Base-by-base conservation (phyloP, 495 filamentous ascomycete species). In the Astrothelium macrocarpum region DNA sequence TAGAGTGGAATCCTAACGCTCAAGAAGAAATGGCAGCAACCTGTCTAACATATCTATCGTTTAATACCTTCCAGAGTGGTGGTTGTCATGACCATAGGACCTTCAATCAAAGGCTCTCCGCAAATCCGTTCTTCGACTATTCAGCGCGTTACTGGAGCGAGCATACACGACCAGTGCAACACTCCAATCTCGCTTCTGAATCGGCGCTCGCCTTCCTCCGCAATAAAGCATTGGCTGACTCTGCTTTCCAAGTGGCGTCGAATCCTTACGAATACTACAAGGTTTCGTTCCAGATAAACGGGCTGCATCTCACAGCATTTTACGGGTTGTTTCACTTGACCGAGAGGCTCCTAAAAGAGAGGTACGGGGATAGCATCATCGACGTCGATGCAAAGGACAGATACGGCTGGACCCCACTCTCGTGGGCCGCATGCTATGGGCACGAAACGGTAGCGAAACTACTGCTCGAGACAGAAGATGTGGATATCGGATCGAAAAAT, bases 1-100 rank as follows among this genome's bases (percentile, higher is more conserved):
- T 60, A 1, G 53, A 63, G 11, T 78, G 73, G 73, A 76, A 77
- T 61, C 71, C 77, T 7, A 7, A 64, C 77, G 34, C 16, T 5
- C 45, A 49, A 18, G 45, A 49, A 20, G 45, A 1, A 16, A 49
- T 49, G 20, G 45, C 45, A 20, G 10, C 20, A 23, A 23, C 45
- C 5, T 49, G 1, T 20, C n/a, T 49, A 49, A 49, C 45, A 14
- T 49, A 1, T 1, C n/a, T 49, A 2, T 20, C 1, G n/a, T 49
- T 49, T 20, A 5, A 49, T 0, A 49, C 14, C 5, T 49, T 49
- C 20, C 5, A 20, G 5, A 49, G 45, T 23, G 45, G 45, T 18
- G 20, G 1, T 23, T 0, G n/a, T 49, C 45, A 5, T 49, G 20
- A 23, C 0, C 11, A 49, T 20, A 1, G 20, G 5, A 49, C 5